phyloP scores from a whole-genome alignment of 2,329 filamentous ascomycete genomes.

The Pseudopyrenochaeta lycopersici region DNA sequence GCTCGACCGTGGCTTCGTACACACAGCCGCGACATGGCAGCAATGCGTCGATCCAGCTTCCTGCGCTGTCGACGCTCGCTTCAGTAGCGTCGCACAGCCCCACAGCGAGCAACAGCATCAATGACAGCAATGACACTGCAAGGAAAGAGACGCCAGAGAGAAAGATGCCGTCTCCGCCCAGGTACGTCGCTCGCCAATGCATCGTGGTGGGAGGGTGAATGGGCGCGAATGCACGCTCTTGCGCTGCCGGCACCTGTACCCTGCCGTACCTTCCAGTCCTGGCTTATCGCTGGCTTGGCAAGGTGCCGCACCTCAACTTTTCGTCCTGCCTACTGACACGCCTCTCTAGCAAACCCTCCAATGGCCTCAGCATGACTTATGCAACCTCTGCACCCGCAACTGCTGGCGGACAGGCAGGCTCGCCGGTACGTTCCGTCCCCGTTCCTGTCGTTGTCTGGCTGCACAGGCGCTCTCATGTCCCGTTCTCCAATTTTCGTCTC shows the following conservation, averaged over 20 bases:
- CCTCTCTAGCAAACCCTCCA: slow-evolving; percentile 46
- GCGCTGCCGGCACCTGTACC: slow-evolving; percentile 25
- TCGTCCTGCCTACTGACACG: slow-evolving; percentile 34
- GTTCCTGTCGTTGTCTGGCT: slow-evolving; percentile 36
- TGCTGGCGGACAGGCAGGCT: slow-evolving; percentile 69
- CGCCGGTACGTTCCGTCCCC: slow-evolving; percentile 60
- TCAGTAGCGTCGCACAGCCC: slow-evolving; percentile 63
- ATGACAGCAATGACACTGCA: slow-evolving; percentile 34
- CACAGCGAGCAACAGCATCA: slow-evolving; percentile 50
- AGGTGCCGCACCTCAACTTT: slow-evolving; percentile 42
- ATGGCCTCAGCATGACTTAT: slow-evolving; percentile 67
- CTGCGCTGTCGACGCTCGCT: slow-evolving; percentile 67
- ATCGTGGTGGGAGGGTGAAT: neutral
- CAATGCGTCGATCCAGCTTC: slow-evolving; percentile 58
- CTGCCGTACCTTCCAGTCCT: slow-evolving; percentile 6
- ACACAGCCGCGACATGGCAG: slow-evolving; percentile 51
- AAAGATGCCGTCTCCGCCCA: slow-evolving; percentile 37
- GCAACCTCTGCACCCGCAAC: slow-evolving; percentile 72
- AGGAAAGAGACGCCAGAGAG: slow-evolving; percentile 35
- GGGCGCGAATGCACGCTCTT: slow-evolving; percentile 6
- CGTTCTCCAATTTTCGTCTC: slow-evolving; percentile 38
- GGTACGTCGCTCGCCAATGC: slow-evolving; percentile 36
- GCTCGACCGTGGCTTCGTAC: slow-evolving; percentile 58
- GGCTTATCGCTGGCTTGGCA: slow-evolving; percentile 45
- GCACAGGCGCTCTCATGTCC: slow-evolving; percentile 44